Conservation (phyloP, 2,329 filamentous ascomycete genomes). For the Blastomyces parvus region DNA sequence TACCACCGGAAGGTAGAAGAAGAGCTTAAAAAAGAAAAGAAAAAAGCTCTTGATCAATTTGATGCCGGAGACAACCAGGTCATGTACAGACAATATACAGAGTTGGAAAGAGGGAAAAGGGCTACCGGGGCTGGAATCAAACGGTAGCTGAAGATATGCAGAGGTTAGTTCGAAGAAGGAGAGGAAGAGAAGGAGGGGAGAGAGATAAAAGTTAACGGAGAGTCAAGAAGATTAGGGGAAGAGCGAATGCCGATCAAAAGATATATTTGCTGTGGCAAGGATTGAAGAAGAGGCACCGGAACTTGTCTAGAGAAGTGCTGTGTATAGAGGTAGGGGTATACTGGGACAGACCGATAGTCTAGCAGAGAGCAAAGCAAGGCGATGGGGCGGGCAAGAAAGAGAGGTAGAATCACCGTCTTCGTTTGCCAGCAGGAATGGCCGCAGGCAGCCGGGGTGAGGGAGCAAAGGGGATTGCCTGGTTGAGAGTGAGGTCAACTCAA, state of each 20-base stretch:
- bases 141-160: constrained; percentile 14
- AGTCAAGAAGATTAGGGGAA: constrained; percentile 5
- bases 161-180: background rate
- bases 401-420: constrained; percentile 26
- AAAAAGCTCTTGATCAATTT: constrained; percentile 1
- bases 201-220: constrained; percentile 10
- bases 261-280: constrained; percentile 8
- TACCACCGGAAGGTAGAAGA: constrained; percentile 5
- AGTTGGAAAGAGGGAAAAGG: background rate
- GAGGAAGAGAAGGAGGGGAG: constrained; percentile 5
- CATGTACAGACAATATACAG: constrained; percentile 10
- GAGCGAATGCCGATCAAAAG: constrained; percentile 14
- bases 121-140: constrained; percentile 4
- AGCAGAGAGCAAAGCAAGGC: constrained; percentile 11
- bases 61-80: background rate
- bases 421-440: constrained; percentile 28
- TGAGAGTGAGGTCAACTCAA: constrained; percentile 7
- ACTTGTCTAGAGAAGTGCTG: constrained; percentile 1
- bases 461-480: constrained; percentile 2
- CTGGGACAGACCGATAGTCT: background rate
- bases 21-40: background rate
- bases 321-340: background rate
- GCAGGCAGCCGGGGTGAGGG: constrained; percentile 19
- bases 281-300: constrained; percentile 9
- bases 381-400: constrained; percentile 13